A percentile compares a stretch with the other conserved stretches of the same genome.
Evolutionary conservation across 148 eudicot genomes (phyloP).

Genomic region (Selenicereus undatus): DNA sequence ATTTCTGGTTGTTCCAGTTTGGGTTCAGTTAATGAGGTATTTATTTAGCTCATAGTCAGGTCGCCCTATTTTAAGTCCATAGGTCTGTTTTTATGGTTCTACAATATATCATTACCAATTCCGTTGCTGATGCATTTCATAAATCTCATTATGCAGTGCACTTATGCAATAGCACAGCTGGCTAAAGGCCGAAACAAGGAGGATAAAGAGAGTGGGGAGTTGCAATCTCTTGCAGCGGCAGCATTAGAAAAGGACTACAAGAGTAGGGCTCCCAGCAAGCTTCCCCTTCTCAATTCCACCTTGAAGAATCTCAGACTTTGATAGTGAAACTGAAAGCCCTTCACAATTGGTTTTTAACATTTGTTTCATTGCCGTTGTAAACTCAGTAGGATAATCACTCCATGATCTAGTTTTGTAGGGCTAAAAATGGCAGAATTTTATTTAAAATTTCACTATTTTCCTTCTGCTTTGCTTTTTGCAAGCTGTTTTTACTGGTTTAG

Average conservation of each 20-base stretch:
- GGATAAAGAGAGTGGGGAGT: slow-evolving; percentile 61
- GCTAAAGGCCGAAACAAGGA: slow-evolving; percentile 88
- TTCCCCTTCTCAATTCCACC: slow-evolving; percentile 53
- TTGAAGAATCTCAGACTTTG: slow-evolving; percentile 64
- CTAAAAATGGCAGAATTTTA: neutral
- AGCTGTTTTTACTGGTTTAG: neutral
- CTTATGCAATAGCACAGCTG: slow-evolving; percentile 61
- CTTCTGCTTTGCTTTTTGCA: no score
- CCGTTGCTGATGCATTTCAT: neutral
- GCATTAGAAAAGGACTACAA: slow-evolving; percentile 83
- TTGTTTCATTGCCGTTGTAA: slow-evolving; percentile 15
- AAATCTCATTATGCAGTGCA: slow-evolving; percentile 44
- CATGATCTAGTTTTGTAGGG: neutral
- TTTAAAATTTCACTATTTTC: neutral
- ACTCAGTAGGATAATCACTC: slow-evolving; percentile 2
- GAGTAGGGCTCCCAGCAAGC: slow-evolving; percentile 58
- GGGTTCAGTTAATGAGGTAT: neutral
- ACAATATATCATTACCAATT: no score
- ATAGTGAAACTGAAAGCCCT: slow-evolving; percentile 17
- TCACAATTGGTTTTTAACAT: neutral
- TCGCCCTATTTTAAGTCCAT: no score
- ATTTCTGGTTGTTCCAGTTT: neutral
- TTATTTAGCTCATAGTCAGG: neutral
- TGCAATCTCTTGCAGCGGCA: slow-evolving; percentile 65
- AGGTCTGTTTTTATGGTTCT: no score